Base-by-base conservation (phyloP, 2,329 filamentous ascomycete species). In the Sporothrix inflata region DNA sequence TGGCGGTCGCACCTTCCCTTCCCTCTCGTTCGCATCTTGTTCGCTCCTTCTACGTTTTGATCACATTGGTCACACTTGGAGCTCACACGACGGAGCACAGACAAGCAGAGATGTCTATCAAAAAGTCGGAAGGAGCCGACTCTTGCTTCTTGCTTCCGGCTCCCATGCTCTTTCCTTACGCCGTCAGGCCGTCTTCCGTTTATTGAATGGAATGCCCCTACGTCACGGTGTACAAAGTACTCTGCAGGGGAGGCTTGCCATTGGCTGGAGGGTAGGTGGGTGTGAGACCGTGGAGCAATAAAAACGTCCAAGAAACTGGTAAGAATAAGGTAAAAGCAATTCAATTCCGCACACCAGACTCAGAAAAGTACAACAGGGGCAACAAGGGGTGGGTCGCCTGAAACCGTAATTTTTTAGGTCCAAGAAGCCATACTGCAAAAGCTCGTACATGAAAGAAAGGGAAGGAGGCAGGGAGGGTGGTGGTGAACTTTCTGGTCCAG, bases 221-320 rank as follows among this genome's bases (percentile, higher is more conserved):
- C 60, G 60, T 45, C 60, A 65, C 60, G 38, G 38, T 7, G 57
- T 63, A 24, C 57, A 63, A 63, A 42, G 60, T 45, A 42, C 38
- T 45, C 21, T 65, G 21, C 38, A 65, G 38, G n/a, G n/a, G 14
- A 51, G 53, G 14, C 38, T 24, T 63, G 27, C 21, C 34, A 69
- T 69, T 69, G 67, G 67, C 21, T 42, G 49, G 38, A 40, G 9
- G 11, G 12, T 14, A n/a, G 21, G 51, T 19, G 51, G 67, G 38
- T 55, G 67, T 69, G 51, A 69, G 49, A 61, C 60, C 69, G 42
- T 49, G 61, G 27, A 47, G 38, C 49, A 49, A 67, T 40, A 21
- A 53, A 71, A 67, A 71, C 47, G 60, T 53, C 40, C 40, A 61
- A 49, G 53, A 61, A 70, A 70, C 38, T 40, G 49, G 47, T 66